Evolutionary conservation across 208 protist species (phyloP).

Genomic region (Leishmania major): DNA sequence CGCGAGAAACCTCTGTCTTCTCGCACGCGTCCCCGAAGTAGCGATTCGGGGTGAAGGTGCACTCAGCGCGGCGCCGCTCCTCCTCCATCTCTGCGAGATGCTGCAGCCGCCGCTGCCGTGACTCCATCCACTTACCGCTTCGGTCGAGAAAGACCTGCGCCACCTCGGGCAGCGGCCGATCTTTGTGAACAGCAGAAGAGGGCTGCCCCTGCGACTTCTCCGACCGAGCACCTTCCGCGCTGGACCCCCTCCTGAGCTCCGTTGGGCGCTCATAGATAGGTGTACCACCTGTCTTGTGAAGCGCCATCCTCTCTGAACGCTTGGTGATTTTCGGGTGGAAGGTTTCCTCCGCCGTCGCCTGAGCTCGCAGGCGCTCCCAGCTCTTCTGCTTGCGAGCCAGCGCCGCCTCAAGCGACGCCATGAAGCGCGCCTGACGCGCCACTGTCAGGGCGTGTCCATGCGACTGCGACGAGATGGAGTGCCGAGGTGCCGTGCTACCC

Average conservation of each 20-base stretch:
- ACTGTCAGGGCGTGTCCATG: background rate
- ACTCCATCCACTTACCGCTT: constrained; percentile 43
- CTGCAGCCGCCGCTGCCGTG: constrained; percentile 29
- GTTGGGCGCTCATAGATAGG: constrained; percentile 46
- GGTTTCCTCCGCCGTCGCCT: constrained; percentile 32
- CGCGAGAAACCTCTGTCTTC: background rate
- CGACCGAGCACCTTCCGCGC: background rate
- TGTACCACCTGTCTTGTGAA: constrained; percentile 33
- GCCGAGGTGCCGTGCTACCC: background rate
- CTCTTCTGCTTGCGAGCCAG: constrained; percentile 25
- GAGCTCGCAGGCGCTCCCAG: constrained; percentile 19
- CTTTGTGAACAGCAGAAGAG: background rate
- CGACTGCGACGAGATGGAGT: background rate
- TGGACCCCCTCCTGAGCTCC: background rate
- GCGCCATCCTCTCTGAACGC: constrained; percentile 31
- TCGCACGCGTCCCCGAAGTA: constrained; percentile 1
- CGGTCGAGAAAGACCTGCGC: constrained; percentile 40
- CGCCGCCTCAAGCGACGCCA: constrained; percentile 38
- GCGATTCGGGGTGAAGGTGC: constrained; percentile 38
- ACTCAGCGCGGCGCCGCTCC: constrained; percentile 19
- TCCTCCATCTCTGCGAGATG: constrained; percentile 21
- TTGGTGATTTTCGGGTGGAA: constrained; percentile 46
- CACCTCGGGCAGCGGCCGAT: constrained; percentile 18
- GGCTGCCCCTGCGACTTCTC: background rate
- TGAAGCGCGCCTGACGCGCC: constrained; percentile 17